Evolutionary conservation across 2,329 filamentous ascomycete species (phyloP), one percentile per base, ranked within the genome.

Genomic region (Aspergillus texensis): DNA sequence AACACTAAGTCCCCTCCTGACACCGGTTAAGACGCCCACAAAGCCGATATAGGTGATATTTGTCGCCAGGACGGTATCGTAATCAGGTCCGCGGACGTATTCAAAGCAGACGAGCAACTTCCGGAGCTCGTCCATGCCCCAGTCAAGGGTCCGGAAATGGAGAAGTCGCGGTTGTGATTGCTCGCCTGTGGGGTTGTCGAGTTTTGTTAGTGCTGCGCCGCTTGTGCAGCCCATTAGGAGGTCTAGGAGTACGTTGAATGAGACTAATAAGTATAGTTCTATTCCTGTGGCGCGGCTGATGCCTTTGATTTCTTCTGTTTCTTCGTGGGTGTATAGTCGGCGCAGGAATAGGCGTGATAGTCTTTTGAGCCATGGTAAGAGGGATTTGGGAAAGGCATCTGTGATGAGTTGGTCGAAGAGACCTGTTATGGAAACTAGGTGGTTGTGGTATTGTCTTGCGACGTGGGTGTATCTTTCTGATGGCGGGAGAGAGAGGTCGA

Each of bases 191-290:
- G 52, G 3, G 12, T 11, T 39, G 14, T 61, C 59, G 8, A 60
- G 62, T 16, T 69, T 62, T 6, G 64, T 63, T 45, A 71, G 70
- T 2, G 75, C 76, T 19, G 80, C 85, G 26, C 86, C 85, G 64
- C 86, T 89, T 1, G 88, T 90, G 71, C 89, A 91, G 2, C 88
- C 88, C 75, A 91, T 83, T 41, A 91, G 78, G 6, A 86, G 76
- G 68, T 91, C 89, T 1, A 91, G 78, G 1, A 90, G 75, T 1
- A 86, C 85, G 67, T 91, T 91, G 68, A 89, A 83, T 3, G 83
- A 83, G 3, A 91, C 83, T 0, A 91, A 78, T 0, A 90, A 74
- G 67, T 88, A 86, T 72, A 90, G 78, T 1, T 84, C 79, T 4
- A 90, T 78, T 0, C 80, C 83, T 0, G 81, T 82, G 2, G 75